phyloP scores from a whole-genome alignment of 352 stramenopile species.

The Globisporangium solare region DNA sequence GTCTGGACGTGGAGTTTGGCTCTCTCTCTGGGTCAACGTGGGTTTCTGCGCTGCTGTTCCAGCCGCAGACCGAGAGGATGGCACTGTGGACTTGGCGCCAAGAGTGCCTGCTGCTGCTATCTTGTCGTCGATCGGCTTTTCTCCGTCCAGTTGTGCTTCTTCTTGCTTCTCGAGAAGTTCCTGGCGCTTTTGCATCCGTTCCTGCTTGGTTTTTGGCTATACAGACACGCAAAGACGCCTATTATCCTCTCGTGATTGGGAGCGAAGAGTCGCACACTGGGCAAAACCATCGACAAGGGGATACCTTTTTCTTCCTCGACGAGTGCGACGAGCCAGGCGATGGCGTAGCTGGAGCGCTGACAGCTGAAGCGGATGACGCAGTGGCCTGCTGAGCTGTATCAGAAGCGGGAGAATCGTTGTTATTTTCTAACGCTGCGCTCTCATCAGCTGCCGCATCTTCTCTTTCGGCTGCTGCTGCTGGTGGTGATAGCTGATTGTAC shows the following conservation, averaged over 20 bases:
- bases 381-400: no score
- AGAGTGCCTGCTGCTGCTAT: neutral
- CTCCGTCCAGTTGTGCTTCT: slow-evolving; percentile 20
- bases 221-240: neutral
- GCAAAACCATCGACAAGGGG: neutral
- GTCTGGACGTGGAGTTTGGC: slow-evolving; percentile 53
- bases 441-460: neutral
- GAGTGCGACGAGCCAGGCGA: neutral
- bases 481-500: slow-evolving; percentile 13
- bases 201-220: slow-evolving; percentile 39
- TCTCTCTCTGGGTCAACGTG: slow-evolving; percentile 51
- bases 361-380: no score
- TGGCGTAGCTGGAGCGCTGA: neutral
- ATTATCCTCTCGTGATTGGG: no score
- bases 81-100: neutral
- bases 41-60: slow-evolving; percentile 11
- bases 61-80: neutral
- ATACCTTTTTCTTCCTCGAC: neutral
- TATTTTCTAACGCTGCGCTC: neutral
- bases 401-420: no score
- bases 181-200: slow-evolving; percentile 50
- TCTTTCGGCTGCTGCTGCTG: slow-evolving; percentile 10
- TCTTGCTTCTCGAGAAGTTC: slow-evolving; percentile 57
- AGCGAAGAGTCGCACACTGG: no score
- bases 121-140: neutral